Conservation (phyloP, 495 filamentous ascomycete genomes). For the Penicillium arizonense region DNA sequence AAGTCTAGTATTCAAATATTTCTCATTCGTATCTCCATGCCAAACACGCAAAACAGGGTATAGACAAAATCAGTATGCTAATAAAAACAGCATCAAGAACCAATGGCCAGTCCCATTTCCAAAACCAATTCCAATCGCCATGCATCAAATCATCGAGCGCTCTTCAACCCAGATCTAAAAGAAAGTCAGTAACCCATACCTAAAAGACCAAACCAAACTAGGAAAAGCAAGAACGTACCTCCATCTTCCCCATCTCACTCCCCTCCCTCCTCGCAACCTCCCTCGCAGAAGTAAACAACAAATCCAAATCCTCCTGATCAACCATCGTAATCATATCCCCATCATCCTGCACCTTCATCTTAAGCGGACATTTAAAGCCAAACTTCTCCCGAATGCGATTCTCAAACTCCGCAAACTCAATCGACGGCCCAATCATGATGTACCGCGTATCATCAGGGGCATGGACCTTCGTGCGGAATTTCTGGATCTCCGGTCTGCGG, state of each 20-base stretch:
- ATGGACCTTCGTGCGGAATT: constrained; percentile 90
- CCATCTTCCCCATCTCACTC: constrained; percentile 88
- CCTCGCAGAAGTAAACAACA: constrained; percentile 68
- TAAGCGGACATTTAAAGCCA: constrained; percentile 63
- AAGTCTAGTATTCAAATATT: background rate
- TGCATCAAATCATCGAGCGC: constrained; percentile 29
- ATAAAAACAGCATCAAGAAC: constrained; percentile 1
- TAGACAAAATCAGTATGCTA: constrained; percentile 22
- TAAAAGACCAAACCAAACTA: background rate
- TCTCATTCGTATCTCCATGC: constrained; percentile 11
- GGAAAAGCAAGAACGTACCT: constrained; percentile 59
- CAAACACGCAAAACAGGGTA: constrained; percentile 20
- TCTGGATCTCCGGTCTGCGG: constrained; percentile 43
- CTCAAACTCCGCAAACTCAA: constrained; percentile 76
- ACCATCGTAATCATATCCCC: constrained; percentile 95
- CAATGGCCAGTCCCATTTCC: constrained; percentile 1
- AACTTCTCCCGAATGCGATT: constrained; percentile 83
- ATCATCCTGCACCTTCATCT: constrained; percentile 83
- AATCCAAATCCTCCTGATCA: constrained; percentile 93
- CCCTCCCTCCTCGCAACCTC: constrained; percentile 69
- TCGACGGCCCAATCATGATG: constrained; percentile 73
- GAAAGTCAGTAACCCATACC: constrained; percentile 7
- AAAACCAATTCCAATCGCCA: background rate
- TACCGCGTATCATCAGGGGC: constrained; percentile 84
- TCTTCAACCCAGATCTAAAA: constrained; percentile 68